Evolutionary conservation across 352 stramenopile genomes (phyloP).

Genomic region (Pythium plurisporium): DNA sequence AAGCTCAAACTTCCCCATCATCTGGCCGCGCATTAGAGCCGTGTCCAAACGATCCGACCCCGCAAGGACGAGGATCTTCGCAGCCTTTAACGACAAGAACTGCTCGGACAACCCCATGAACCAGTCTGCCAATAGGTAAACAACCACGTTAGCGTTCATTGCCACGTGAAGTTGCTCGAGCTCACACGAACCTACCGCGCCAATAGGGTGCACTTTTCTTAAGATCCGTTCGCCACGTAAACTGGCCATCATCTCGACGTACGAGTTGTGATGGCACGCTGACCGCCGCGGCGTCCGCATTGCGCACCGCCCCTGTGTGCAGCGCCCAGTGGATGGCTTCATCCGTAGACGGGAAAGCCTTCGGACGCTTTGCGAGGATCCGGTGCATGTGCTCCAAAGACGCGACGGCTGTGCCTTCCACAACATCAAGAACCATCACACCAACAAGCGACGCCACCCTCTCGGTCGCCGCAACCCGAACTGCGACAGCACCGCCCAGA

Average conservation of each 20-base stretch:
- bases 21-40: conserved; percentile 82
- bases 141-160: neutral
- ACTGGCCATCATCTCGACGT: conserved; percentile 37
- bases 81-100: conserved; percentile 67
- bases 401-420: conserved; percentile 84
- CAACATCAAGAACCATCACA: conserved; percentile 87
- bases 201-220: conserved; percentile 71
- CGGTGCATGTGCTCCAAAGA: conserved; percentile 81
- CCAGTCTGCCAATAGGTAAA: conserved; percentile 42
- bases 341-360: conserved; percentile 54
- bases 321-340: conserved; percentile 81
- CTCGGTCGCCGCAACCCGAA: conserved; percentile 59
- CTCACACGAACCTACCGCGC: conserved; percentile 65
- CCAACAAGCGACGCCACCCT: conserved; percentile 63
- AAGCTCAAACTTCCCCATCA: conserved; percentile 91
- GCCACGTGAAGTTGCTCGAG: too few relatives aligned
- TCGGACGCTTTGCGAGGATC: conserved; percentile 71
- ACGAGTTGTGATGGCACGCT: conserved; percentile 81
- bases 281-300: conserved; percentile 63
- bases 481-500: conserved; percentile 77
- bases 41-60: conserved; percentile 85
- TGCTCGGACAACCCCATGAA: conserved; percentile 82
- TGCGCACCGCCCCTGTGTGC: conserved; percentile 69
- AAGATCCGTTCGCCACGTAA: conserved; percentile 78
- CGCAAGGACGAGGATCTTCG: conserved; percentile 84